phyloP scores from a whole-genome alignment of 805 yeast species.

The Saturnispora gosingensis region DNA sequence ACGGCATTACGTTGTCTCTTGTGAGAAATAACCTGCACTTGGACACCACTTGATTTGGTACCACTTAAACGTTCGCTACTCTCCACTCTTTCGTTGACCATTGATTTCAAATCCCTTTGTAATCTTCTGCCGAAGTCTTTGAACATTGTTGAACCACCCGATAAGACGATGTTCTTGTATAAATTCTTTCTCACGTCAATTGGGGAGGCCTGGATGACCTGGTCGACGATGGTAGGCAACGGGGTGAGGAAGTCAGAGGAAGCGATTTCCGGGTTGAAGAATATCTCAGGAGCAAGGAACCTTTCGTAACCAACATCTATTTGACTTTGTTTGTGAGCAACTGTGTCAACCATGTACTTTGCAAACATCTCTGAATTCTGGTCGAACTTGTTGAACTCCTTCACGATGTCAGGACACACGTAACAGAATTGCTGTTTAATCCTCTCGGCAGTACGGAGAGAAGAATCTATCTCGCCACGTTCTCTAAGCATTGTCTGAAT shows the following conservation, averaged over 20 bases:
- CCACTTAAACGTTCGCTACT: conserved; percentile 70
- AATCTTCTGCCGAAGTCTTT: conserved; percentile 96
- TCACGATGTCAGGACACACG: conserved; percentile 95
- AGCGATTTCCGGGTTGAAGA: conserved; percentile 96
- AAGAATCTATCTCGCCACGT: conserved; percentile 91
- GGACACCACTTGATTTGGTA: conserved; percentile 83
- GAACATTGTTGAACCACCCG: conserved; percentile 99
- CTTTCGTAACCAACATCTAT: conserved; percentile 98
- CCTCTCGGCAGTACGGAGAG: conserved; percentile 90
- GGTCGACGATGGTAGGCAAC: conserved; percentile 90
- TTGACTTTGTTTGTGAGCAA: conserved; percentile 49
- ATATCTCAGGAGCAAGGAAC: conserved; percentile 97
- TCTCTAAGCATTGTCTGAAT: conserved; percentile 91
- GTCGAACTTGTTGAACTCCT: conserved; percentile 91
- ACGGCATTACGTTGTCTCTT: conserved; percentile 98
- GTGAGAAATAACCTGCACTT: conserved; percentile 93
- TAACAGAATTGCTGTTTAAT: conserved; percentile 96
- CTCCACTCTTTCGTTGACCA: conserved; percentile 84
- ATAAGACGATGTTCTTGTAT: conserved; percentile 87
- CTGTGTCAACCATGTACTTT: conserved; percentile 80
- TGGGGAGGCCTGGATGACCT: conserved; percentile 89
- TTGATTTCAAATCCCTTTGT: conserved; percentile 82
- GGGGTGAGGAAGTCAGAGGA: conserved; percentile 94
- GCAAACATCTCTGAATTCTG: conserved; percentile 91
- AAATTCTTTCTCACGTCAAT: conserved; percentile 96